Percentiles rank a stretch among this genome's conserved stretches.
phyloP scores from a whole-genome alignment of 2,329 filamentous ascomycete genomes.

The Sclerotinia spermophila region DNA sequence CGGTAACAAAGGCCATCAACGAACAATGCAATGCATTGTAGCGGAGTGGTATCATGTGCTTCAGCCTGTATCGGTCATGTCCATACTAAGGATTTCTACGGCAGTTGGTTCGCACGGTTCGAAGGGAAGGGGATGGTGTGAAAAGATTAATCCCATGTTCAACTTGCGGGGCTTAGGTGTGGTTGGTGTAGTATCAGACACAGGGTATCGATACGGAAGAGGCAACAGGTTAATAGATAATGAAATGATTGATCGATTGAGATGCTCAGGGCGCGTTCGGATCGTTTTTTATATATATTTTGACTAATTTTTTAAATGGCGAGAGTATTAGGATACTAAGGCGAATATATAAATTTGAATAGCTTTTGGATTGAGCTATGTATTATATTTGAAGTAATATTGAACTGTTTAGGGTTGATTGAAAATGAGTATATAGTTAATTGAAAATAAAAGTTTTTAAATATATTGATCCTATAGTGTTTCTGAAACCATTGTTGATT shows the following conservation, averaged over 20 bases:
- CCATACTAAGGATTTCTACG: not conserved
- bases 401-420: no score
- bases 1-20: not conserved
- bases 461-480: no score
- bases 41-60: not conserved
- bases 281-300: no score
- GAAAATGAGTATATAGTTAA: no score
- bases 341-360: no score
- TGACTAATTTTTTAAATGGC: no score
- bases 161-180: not conserved
- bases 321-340: no score
- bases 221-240: constrained; percentile 8
- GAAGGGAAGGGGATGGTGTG: not conserved
- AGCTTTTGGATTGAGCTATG: no score
- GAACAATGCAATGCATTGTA: not conserved
- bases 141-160: not conserved
- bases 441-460: no score
- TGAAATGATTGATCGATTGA: not conserved
- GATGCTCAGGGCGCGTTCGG: no score
- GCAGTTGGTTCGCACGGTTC: not conserved
- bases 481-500: no score
- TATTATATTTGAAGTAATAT: no score
- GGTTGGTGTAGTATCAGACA: constrained; percentile 2
- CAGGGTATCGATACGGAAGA: not conserved
- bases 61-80: not conserved